These are phyloP conservation scores for Cornus florida DNA, from an alignment of 148 eudicot species.

Conservation along the genomic window DNA sequence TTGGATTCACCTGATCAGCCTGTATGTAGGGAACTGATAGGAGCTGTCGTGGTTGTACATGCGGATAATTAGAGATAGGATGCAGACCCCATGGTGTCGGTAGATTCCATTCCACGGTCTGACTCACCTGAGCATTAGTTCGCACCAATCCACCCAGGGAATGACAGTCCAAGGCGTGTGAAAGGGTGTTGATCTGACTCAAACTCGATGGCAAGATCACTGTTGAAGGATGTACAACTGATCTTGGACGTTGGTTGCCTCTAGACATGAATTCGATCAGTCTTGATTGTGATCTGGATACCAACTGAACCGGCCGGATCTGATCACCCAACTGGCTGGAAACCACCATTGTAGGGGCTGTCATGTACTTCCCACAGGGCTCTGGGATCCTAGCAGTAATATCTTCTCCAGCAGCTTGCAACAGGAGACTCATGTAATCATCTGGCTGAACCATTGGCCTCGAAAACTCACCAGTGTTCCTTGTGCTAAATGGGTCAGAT, in stretches of 20 bases:
- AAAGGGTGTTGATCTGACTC: background rate
- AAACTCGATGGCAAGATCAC: slow-evolving; percentile 4
- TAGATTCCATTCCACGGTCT: background rate
- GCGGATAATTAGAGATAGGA: background rate
- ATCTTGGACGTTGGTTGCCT: background rate
- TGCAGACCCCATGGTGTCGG: slow-evolving; percentile 3
- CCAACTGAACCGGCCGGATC: background rate
- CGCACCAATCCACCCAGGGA: too few species aligned
- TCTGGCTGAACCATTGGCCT: background rate
- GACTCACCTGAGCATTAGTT: background rate
- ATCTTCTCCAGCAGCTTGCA: background rate
- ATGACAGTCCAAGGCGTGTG: background rate
- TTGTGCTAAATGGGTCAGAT: too few species aligned
- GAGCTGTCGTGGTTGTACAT: background rate
- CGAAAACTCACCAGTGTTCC: background rate
- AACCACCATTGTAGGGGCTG: background rate
- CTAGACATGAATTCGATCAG: slow-evolving; percentile 2
- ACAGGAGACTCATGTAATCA: background rate
- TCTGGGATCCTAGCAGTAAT: background rate
- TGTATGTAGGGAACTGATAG: background rate
- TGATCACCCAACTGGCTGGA: background rate
- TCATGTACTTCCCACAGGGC: background rate
- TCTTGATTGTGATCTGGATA: background rate
- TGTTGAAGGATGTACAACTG: slow-evolving; percentile 12
- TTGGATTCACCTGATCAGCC: background rate